Evolutionary conservation across 768 basidiomycete species (phyloP).

Genomic region (Pleurotus pulmonarius): DNA sequence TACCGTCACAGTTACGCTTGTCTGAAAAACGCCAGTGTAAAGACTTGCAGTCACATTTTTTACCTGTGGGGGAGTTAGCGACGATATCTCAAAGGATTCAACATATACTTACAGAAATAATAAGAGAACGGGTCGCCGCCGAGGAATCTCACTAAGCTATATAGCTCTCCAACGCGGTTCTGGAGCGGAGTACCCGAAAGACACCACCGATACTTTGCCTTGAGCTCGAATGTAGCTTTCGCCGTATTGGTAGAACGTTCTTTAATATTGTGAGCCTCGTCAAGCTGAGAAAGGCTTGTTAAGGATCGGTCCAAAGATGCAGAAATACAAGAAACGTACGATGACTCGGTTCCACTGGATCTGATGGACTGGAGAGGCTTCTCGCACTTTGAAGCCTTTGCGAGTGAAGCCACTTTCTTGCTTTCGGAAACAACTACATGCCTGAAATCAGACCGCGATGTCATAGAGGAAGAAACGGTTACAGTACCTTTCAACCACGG

Average conservation of each 20-base stretch:
- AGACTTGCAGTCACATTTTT: constrained; percentile 89
- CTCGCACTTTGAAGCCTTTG: constrained; percentile 79
- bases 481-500: constrained; percentile 69
- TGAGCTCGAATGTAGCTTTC: constrained; percentile 91
- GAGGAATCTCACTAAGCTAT: constrained; percentile 89
- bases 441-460: not conserved
- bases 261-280: constrained; percentile 98
- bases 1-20: constrained; percentile 80
- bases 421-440: constrained; percentile 76
- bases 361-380: constrained; percentile 80
- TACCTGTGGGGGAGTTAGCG: constrained; percentile 46
- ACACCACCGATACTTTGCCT: constrained; percentile 86
- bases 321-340: constrained; percentile 34
- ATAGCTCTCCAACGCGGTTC: constrained; percentile 97
- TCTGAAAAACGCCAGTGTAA: constrained; percentile 92
- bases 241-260: constrained; percentile 93
- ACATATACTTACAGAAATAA: constrained; percentile 72
- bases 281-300: constrained; percentile 47
- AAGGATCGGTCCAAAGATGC: not conserved
- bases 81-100: not conserved
- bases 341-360: constrained; percentile 84
- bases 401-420: constrained; percentile 91
- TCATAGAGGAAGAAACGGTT: not conserved
- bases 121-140: constrained; percentile 91
- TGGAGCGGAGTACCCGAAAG: constrained; percentile 95